Evolutionary conservation across 257 asterid genomes (phyloP).

Genomic region (Rehmannia glutinosa): DNA sequence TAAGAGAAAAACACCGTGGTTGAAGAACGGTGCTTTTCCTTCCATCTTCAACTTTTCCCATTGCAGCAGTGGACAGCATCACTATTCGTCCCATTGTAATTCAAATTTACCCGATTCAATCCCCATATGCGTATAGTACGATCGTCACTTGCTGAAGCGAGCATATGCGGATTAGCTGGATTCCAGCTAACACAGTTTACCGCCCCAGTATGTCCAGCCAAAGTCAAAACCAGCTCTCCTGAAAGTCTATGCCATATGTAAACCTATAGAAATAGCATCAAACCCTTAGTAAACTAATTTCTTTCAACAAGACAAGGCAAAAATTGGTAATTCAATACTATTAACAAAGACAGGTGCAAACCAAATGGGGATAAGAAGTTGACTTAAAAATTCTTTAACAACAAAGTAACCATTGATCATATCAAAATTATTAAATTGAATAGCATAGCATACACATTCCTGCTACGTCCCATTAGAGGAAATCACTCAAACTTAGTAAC

Average conservation of each 20-base stretch:
- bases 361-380: too few species aligned
- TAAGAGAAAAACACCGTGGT: constrained; percentile 12
- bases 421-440: too few species aligned
- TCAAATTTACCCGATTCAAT: constrained; percentile 37
- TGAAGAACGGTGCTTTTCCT: background rate
- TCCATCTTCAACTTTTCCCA: constrained; percentile 31
- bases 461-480: too few species aligned
- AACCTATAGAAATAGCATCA: constrained; percentile 34
- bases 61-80: background rate
- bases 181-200: constrained; percentile 83
- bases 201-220: constrained; percentile 65
- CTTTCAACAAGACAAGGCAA: background rate
- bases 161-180: constrained; percentile 65
- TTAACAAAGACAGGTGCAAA: too few species aligned
- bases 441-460: too few species aligned
- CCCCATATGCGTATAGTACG: constrained; percentile 79
- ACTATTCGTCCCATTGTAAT: constrained; percentile 41
- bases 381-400: too few species aligned
- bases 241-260: constrained; percentile 64
- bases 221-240: constrained; percentile 43
- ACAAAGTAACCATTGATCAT: too few species aligned
- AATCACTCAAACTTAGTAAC: too few species aligned
- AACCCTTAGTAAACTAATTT: background rate
- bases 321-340: too few species aligned
- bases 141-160: constrained; percentile 81